phyloP scores from a whole-genome alignment of 2,329 filamentous ascomycete species.

The Ilyonectria mors-panacis region DNA sequence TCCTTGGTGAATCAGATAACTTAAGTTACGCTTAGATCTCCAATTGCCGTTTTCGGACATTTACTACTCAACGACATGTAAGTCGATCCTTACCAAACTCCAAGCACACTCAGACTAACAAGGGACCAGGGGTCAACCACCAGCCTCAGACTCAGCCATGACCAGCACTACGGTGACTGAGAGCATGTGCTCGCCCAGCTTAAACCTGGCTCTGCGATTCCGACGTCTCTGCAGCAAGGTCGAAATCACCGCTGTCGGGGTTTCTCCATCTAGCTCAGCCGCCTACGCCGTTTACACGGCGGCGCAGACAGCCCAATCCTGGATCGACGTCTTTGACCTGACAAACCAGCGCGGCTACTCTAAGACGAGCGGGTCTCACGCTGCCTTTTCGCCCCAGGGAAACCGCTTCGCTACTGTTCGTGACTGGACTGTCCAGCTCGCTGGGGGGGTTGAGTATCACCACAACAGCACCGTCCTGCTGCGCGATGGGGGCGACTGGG shows the following conservation, averaged over 20 bases:
- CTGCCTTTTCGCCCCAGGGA: conserved; percentile 46
- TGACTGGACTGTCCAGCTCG: conserved; percentile 50
- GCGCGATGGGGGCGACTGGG: conserved; percentile 49
- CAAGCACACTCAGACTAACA: conserved; percentile 22
- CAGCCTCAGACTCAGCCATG: conserved; percentile 13
- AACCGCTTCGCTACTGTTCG: conserved; percentile 49
- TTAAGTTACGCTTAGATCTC: too few species aligned
- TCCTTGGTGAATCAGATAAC: background rate
- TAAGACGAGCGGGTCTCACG: conserved; percentile 51
- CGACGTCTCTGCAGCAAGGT: conserved; percentile 47
- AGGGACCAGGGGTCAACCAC: conserved; percentile 36
- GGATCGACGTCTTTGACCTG: conserved; percentile 55
- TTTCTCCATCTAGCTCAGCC: conserved; percentile 45
- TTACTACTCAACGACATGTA: conserved; percentile 35
- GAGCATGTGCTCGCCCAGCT: conserved; percentile 11
- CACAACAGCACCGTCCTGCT: conserved; percentile 51
- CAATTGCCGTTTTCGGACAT: conserved; percentile 1
- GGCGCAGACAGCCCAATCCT: conserved; percentile 50
- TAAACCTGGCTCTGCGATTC: conserved; percentile 48
- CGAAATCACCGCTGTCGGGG: conserved; percentile 53
- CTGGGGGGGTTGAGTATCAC: conserved; percentile 50
- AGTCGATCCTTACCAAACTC: conserved; percentile 17
- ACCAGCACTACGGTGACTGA: background rate
- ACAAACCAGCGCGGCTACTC: conserved; percentile 45
- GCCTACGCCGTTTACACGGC: conserved; percentile 52